Evolutionary conservation across 2,329 filamentous ascomycete species (phyloP).

Genomic region (Escovopsis weberi): DNA sequence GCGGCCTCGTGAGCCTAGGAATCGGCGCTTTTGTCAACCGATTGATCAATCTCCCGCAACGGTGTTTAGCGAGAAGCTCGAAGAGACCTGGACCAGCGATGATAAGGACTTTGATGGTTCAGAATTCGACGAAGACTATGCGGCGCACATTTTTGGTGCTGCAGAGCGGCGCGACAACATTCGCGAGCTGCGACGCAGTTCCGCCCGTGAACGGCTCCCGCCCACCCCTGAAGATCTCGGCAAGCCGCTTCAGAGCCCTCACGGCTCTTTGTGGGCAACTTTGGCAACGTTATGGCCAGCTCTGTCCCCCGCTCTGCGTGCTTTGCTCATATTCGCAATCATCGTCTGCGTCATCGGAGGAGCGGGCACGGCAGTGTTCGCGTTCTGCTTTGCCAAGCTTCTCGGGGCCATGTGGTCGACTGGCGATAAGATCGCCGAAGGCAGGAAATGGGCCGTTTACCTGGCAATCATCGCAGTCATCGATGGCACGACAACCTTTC

Average conservation of each 20-base stretch:
- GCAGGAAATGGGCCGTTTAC: slow-evolving; percentile 52
- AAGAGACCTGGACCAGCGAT: too few species aligned
- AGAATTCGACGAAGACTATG: slow-evolving; percentile 5
- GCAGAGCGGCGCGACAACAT: slow-evolving; percentile 18
- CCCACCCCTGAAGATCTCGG: background rate
- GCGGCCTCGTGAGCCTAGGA: too few species aligned
- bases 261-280: slow-evolving; percentile 10
- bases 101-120: background rate
- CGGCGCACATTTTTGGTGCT: slow-evolving; percentile 10
- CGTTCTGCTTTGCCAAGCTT: slow-evolving; percentile 59
- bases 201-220: slow-evolving; percentile 6
- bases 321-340: slow-evolving; percentile 45
- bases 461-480: slow-evolving; percentile 53
- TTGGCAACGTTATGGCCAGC: slow-evolving; percentile 52
- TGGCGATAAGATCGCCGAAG: slow-evolving; percentile 30
- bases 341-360: slow-evolving; percentile 50
- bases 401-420: slow-evolving; percentile 52
- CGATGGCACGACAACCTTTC: slow-evolving; percentile 51
- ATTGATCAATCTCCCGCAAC: too few species aligned
- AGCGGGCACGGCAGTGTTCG: slow-evolving; percentile 57
- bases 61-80: too few species aligned
- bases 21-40: too few species aligned
- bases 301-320: slow-evolving; percentile 35
- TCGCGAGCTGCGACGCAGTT: slow-evolving; percentile 5
- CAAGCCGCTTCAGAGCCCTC: background rate